phyloP scores from a whole-genome alignment of 495 filamentous ascomycete genomes.

The Lasiosphaeria hispida region DNA sequence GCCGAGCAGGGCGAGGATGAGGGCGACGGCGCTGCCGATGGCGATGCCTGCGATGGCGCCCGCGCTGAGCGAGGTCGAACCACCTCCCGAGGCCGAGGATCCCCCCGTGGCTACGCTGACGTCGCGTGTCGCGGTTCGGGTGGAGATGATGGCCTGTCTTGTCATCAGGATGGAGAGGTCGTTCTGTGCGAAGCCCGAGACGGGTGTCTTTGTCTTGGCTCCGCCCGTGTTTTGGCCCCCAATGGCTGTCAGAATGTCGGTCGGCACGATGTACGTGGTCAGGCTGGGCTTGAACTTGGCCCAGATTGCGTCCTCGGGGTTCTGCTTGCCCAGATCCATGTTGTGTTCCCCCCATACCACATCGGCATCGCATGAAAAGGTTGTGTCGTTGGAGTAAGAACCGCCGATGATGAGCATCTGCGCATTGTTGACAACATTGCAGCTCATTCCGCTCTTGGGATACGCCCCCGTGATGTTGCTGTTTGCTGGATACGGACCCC shows the following conservation, averaged over 20 bases:
- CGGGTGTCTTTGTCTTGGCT: conserved; percentile 11
- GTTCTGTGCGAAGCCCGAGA: conserved; percentile 12
- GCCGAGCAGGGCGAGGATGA: not conserved
- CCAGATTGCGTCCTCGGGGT: conserved; percentile 17
- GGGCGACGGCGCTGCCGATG: conserved; percentile 3
- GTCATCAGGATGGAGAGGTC: conserved; percentile 22
- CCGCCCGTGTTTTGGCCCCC: conserved; percentile 17
- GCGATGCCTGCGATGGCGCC: conserved; percentile 23
- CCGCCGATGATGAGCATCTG: conserved; percentile 26
- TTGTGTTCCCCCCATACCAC: conserved; percentile 16
- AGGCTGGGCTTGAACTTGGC: conserved; percentile 15
- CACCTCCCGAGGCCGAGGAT: not conserved
- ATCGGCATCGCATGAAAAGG: conserved; percentile 18
- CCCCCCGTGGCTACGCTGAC: not conserved
- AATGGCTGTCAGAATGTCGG: conserved; percentile 12
- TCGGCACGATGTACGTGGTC: conserved; percentile 20
- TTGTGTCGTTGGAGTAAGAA: conserved; percentile 15
- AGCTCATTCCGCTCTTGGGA: conserved; percentile 17
- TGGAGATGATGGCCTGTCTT: conserved; percentile 6
- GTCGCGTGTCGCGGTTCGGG: conserved; percentile 12
- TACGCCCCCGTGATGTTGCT: conserved; percentile 15
- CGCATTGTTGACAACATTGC: conserved; percentile 22
- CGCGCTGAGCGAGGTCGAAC: not conserved
- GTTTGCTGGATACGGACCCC: conserved; percentile 10
- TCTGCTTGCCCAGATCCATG: conserved; percentile 20